Evolutionary conservation across 176 grass and related monocot genomes (phyloP).

Genomic region (Oryza meridionalis): DNA sequence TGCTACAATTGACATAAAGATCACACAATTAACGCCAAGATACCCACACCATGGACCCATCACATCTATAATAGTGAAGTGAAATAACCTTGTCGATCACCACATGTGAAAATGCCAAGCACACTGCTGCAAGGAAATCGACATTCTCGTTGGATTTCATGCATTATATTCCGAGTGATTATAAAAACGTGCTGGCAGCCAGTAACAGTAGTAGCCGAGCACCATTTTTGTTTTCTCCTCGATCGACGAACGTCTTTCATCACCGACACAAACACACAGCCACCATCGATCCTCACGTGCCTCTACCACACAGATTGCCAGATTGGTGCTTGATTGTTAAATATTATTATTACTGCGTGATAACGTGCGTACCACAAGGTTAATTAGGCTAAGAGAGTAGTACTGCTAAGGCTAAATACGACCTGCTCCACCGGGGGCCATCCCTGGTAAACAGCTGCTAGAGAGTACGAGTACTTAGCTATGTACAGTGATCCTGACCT

Average conservation of each 20-base stretch:
- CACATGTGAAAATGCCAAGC: neutral
- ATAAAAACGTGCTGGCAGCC: neutral
- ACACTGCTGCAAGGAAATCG: neutral
- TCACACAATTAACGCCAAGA: no score
- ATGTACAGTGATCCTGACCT: neutral
- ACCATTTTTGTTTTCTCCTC: neutral
- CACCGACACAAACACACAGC: no score
- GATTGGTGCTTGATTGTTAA: neutral
- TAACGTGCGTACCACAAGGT: neutral
- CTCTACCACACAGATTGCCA: no score
- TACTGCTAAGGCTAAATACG: neutral
- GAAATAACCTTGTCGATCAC: neutral
- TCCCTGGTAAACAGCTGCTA: conserved; percentile 5
- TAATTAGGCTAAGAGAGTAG: no score
- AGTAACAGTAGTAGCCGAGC: no score
- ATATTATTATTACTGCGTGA: neutral
- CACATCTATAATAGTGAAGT: no score
- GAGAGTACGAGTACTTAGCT: no score
- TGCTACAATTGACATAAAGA: no score
- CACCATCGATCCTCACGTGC: neutral
- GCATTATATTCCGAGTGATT: neutral
- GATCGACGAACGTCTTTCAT: neutral
- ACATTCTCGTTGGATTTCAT: neutral
- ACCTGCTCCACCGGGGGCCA: conserved; percentile 11
- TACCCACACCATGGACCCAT: no score